These are phyloP conservation scores for Camptophora hylomeconis DNA, from an alignment of 2,329 filamentous ascomycete genomes.

Conservation along the genomic window DNA sequence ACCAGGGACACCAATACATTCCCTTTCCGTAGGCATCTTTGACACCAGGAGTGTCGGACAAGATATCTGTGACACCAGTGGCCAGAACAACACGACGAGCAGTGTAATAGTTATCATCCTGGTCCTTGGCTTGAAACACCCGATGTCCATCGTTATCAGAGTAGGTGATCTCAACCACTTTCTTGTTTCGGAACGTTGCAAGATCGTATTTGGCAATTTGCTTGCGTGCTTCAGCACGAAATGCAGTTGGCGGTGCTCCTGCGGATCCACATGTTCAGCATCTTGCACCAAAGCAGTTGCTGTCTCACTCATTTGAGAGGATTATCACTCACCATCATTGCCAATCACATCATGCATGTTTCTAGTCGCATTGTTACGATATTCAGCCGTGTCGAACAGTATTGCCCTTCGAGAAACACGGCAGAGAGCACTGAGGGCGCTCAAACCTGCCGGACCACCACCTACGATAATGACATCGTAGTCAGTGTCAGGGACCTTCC, in stretches of 20 bases:
- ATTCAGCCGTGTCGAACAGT: constrained; percentile 45
- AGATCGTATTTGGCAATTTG: constrained; percentile 42
- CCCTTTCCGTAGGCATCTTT: constrained; percentile 44
- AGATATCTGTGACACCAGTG: constrained; percentile 43
- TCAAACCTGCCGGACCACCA: constrained; percentile 44
- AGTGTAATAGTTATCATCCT: constrained; percentile 25
- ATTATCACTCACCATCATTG: constrained; percentile 38
- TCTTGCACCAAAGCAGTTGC: no score
- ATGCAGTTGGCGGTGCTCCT: constrained; percentile 44
- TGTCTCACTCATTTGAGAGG: not conserved
- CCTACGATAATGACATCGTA: constrained; percentile 47
- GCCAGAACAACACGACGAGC: constrained; percentile 45
- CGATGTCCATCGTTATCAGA: no score
- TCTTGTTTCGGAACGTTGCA: no score
- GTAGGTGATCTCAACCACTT: no score
- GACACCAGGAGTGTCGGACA: constrained; percentile 43
- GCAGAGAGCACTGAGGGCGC: constrained; percentile 43
- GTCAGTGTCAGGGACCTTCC: no score
- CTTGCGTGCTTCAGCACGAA: constrained; percentile 40
- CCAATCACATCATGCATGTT: constrained; percentile 51
- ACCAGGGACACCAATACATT: constrained; percentile 54
- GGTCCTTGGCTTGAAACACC: constrained; percentile 31
- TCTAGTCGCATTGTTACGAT: constrained; percentile 44
- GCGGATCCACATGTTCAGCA: not conserved
- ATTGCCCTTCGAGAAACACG: constrained; percentile 43